Evolutionary conservation across 345 rosid genomes (phyloP), one percentile per base, ranked within the genome.

Genomic region (Arabidopsis arenosa): DNA sequence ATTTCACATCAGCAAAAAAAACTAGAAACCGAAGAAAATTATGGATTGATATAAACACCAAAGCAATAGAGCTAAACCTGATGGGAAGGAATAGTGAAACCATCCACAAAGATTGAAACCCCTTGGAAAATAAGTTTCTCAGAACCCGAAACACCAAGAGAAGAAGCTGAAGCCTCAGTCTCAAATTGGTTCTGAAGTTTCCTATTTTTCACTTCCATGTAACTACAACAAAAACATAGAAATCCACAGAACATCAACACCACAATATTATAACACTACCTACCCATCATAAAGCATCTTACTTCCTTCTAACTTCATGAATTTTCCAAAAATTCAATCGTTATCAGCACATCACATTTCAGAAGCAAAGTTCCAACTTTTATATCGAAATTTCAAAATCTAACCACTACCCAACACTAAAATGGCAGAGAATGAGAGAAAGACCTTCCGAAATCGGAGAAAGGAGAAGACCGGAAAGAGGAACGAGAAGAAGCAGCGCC

Each of bases 31-130:
- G 21, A 7, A 52, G 30, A 28, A 18, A 58, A 43, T 18, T 18
- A 18, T 18, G 21, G 21, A 18, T n/a, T 2, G 37, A 32, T 9
- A 52, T 6, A 52, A 35, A 10, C 48, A 15, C 11, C 39, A 18
- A 12, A 60, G n/a, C 5, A 44, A 66, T 51, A 39, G 54, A 72
- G 7, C 15, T n/a, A 48, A 57, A 92, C 98, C 97, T 92, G 97
- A 83, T 85, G 87, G 2, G 98, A 89, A 76, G 98, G 98, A 84
- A 82, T 33, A 0, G 96, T 94, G 75, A 94, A 89, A 53, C 98
- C 97, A 80, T 94, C 98, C 47, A 92, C 94, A 78, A 92, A 94
- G 49, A 90, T 92, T n/a, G 95, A 85, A 63, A 92, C 91, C 9
- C 96, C 97, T n/a, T 83, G 81, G 82, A 94, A 94, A 21, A 92